Percentiles rank a stretch among this genome's conserved stretches.
phyloP scores from a whole-genome alignment of 192 early-diverging fungal species.

The Rhizoclosmatium globosum region DNA sequence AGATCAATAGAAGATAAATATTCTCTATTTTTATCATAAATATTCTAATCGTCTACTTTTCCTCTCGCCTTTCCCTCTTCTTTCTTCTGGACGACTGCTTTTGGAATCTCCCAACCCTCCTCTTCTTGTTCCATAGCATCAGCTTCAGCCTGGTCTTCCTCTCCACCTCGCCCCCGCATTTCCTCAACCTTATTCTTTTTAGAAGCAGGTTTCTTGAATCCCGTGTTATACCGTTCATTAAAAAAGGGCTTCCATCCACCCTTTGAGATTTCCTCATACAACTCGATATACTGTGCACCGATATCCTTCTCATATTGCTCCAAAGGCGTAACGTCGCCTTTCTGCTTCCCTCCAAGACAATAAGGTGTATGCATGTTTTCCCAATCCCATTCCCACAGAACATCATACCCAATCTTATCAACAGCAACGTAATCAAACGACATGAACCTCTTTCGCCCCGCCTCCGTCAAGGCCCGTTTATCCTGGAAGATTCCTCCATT shows the following conservation, averaged over 20 bases:
- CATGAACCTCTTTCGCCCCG: neutral
- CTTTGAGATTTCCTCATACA: constrained; percentile 14
- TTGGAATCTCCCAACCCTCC: no score
- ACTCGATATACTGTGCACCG: neutral
- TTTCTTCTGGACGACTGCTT: no score
- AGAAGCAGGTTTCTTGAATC: no score
- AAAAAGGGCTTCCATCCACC: constrained; percentile 21
- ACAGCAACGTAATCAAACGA: constrained; percentile 31
- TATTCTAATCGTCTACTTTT: no score
- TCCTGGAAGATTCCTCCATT: constrained; percentile 48
- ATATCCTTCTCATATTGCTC: neutral
- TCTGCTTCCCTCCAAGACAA: neutral
- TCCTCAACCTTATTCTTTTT: no score
- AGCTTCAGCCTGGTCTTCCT: no score
- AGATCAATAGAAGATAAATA: no score
- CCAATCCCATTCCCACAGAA: constrained; percentile 13
- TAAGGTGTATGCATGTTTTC: constrained; percentile 9
- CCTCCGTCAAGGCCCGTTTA: constrained; percentile 33
- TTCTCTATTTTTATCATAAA: no score
- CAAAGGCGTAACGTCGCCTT: neutral
- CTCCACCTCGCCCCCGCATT: no score
- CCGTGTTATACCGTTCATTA: neutral
- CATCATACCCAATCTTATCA: neutral
- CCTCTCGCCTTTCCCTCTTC: no score
- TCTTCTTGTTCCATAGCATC: no score